Evolutionary conservation across 306 rosid genomes (phyloP).

Genomic region (Quercus gilva): DNA sequence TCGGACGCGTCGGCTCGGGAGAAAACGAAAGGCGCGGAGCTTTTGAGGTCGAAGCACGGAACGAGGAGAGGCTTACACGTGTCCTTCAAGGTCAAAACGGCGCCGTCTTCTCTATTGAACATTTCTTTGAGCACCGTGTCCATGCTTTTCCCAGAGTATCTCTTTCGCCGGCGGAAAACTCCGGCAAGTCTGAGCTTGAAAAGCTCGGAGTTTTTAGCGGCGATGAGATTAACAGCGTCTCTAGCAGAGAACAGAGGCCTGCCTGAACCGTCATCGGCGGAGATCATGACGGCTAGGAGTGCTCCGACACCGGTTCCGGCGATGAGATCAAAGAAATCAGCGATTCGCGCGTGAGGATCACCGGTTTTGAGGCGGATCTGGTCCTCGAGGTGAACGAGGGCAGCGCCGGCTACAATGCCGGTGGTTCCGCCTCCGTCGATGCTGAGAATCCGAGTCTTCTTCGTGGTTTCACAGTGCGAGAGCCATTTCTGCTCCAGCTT

Average conservation of each 20-base stretch:
- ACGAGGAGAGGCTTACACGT: constrained; percentile 84
- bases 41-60: constrained; percentile 92
- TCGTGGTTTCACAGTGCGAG: constrained; percentile 58
- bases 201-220: constrained; percentile 44
- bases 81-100: constrained; percentile 65
- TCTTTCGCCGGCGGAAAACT: constrained; percentile 45
- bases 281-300: constrained; percentile 72
- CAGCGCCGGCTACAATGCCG: constrained; percentile 66
- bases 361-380: constrained; percentile 91
- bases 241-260: constrained; percentile 73
- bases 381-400: constrained; percentile 79
- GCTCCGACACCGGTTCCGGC: constrained; percentile 91
- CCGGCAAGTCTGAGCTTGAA: constrained; percentile 38
- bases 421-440: constrained; percentile 94
- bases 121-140: constrained; percentile 58
- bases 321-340: constrained; percentile 81
- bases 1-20: constrained; percentile 91
- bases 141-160: constrained; percentile 64
- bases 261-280: constrained; percentile 63
- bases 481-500: constrained; percentile 96
- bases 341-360: constrained; percentile 68
- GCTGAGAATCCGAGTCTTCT: constrained; percentile 82
- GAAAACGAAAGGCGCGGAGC: constrained; percentile 94
- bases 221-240: constrained; percentile 49
- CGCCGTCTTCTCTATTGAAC: constrained; percentile 49